Evolutionary conservation across 2,329 filamentous ascomycete genomes (phyloP).

Genomic region (Byssoonygena ceratinophila): DNA sequence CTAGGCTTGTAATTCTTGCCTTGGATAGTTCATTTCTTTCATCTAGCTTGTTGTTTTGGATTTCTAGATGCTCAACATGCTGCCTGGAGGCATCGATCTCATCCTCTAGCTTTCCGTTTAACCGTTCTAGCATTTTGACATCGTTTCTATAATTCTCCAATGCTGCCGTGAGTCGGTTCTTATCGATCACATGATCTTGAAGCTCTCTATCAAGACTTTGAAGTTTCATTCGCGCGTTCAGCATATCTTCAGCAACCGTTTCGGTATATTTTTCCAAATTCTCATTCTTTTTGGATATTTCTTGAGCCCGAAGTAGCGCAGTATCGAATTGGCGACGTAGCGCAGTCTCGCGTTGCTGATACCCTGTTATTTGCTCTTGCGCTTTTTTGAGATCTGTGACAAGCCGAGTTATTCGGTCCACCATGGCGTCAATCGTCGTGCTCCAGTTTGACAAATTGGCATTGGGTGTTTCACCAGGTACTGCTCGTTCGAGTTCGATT

Average conservation of each 20-base stretch:
- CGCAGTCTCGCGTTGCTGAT: constrained; percentile 31
- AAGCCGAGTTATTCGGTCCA: constrained; percentile 30
- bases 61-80: constrained; percentile 28
- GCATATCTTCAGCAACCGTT: constrained; percentile 37
- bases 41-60: constrained; percentile 30
- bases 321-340: constrained; percentile 38
- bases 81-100: constrained; percentile 26
- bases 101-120: constrained; percentile 35
- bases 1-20: constrained; percentile 27
- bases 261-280: constrained; percentile 33
- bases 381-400: constrained; percentile 28
- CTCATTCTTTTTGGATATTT: constrained; percentile 28
- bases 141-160: constrained; percentile 38
- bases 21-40: constrained; percentile 26
- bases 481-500: constrained; percentile 34
- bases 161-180: constrained; percentile 34
- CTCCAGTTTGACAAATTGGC: constrained; percentile 31
- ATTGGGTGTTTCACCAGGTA: constrained; percentile 37
- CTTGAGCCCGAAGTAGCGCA: constrained; percentile 31
- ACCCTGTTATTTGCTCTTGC: constrained; percentile 25
- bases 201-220: constrained; percentile 35
- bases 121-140: constrained; percentile 33
- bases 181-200: constrained; percentile 33
- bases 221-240: constrained; percentile 35
- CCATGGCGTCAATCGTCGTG: constrained; percentile 32